Conservation (phyloP, 495 filamentous ascomycete genomes). For the Cercophora sp. region DNA sequence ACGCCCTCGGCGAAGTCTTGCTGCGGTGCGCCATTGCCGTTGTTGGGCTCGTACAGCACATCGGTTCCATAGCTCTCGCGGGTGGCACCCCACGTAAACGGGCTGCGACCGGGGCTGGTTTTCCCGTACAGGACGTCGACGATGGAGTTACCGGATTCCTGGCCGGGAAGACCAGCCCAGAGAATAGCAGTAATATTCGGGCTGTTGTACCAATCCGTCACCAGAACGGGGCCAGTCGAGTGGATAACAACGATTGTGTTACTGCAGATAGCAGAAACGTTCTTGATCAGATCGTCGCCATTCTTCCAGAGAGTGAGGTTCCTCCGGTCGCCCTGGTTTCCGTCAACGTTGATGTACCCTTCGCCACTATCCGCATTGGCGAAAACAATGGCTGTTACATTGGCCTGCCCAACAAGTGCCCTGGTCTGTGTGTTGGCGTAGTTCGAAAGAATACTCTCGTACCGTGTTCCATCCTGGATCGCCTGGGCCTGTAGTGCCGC, state of each 20-base stretch:
- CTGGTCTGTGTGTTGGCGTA: slow-evolving; percentile 55
- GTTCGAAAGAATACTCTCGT: slow-evolving; percentile 75
- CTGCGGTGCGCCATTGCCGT: slow-evolving; percentile 67
- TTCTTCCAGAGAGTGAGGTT: slow-evolving; percentile 88
- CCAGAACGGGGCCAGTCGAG: slow-evolving; percentile 72
- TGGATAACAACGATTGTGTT: slow-evolving; percentile 95
- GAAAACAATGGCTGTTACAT: slow-evolving; percentile 74
- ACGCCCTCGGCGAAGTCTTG: slow-evolving; percentile 77
- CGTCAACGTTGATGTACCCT: slow-evolving; percentile 77
- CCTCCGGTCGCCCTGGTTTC: slow-evolving; percentile 84
- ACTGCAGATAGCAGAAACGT: slow-evolving; percentile 70
- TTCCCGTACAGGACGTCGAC: slow-evolving; percentile 87
- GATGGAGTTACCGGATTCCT: slow-evolving; percentile 89
- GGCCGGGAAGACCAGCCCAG: slow-evolving; percentile 89
- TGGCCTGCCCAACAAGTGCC: slow-evolving; percentile 60
- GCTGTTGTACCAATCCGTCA: slow-evolving; percentile 72
- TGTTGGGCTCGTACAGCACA: slow-evolving; percentile 71
- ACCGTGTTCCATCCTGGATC: slow-evolving; percentile 52
- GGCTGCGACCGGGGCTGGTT: slow-evolving; percentile 81
- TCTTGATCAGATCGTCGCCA: slow-evolving; percentile 73
- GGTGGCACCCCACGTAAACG: slow-evolving; percentile 81
- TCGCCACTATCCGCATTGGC: slow-evolving; percentile 86
- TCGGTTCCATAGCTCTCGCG: slow-evolving; percentile 71
- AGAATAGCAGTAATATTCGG: slow-evolving; percentile 93
- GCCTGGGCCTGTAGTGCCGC: slow-evolving; percentile 78